Evolutionary conservation across 2,329 filamentous ascomycete genomes (phyloP), one percentile per base, ranked within the genome.

Genomic region (Pyricularia sp.): DNA sequence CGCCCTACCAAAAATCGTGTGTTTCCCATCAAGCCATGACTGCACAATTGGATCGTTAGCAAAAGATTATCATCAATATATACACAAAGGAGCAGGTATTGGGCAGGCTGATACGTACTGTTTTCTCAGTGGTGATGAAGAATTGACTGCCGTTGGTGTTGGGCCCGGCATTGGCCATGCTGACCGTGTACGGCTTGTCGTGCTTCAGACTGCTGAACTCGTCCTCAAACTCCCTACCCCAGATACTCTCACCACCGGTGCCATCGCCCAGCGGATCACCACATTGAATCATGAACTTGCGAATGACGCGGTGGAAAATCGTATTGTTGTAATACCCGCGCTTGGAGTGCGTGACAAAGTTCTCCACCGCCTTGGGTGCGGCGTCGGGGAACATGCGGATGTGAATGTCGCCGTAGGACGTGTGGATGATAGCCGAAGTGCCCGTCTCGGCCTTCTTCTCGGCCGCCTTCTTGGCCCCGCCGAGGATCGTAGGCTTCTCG

Each of bases 111-210:
- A 50, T 25, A 84, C 88, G 81, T 82, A 91, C 89, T 73, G 95
- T 93, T 81, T 97, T 97, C 79, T 97, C 96, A 0, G 94, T 97
- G 0, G 95, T 99, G 73, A 99, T 97, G 75, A 99, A 99, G 78
- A 99, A 99, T 78, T 99, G 95, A 75, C 91, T 95, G 17, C 92
- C 95, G 77, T 99, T 99, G 50, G 94, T 97, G 75, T 94, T 93
- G 0, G 93, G 93, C 0, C 95, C 95, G 0, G 95, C 94, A 78
- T 99, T 99, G 14, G 95, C 95, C 95, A 99, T 99, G 77, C 92
- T 96, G 69, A 98, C 84, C 0, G 94, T 98, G 78, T 97, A 99
- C 1, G 95, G 91, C 81, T 95, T 97, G 81, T 99, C 95, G 76
- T 99, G 95, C 78, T 91, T 92, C 71, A 99, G 80, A 23, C 88